Evolutionary conservation across 345 rosid genomes (phyloP).

Genomic region (Lepidium didymum): DNA sequence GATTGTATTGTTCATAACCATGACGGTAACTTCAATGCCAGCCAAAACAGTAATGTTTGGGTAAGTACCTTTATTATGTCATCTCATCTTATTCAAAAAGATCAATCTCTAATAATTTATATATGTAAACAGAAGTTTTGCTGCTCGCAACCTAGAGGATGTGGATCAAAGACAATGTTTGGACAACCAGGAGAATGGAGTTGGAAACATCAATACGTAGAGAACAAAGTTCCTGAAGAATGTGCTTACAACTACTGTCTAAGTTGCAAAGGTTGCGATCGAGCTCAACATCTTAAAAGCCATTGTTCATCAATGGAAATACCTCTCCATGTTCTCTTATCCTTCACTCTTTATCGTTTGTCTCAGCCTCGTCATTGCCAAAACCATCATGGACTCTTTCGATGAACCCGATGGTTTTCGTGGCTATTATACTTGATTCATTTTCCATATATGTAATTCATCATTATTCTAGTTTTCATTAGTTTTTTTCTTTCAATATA

Average conservation of each 20-base stretch:
- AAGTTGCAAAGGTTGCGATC: conserved; percentile 19
- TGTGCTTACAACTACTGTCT: conserved; percentile 22
- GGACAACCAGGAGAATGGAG: conserved; percentile 23
- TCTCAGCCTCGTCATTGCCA: conserved; percentile 13
- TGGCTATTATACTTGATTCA: conserved; percentile 10
- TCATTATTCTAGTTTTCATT: not conserved
- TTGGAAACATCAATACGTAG: conserved; percentile 23
- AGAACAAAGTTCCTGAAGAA: conserved; percentile 11
- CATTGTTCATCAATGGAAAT: conserved; percentile 26
- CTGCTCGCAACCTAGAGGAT: conserved; percentile 22
- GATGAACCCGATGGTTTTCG: conserved; percentile 13
- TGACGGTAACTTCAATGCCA: conserved; percentile 22
- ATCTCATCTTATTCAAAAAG: not conserved
- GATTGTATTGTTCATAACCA: conserved; percentile 15
- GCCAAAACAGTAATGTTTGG: conserved; percentile 30
- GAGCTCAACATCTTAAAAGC: conserved; percentile 26
- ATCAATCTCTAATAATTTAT: not conserved
- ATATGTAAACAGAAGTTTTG: conserved; percentile 16
- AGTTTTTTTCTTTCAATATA: not conserved
- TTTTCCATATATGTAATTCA: not conserved
- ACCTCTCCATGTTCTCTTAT: conserved; percentile 19
- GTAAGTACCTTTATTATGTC: not conserved
- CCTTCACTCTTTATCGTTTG: conserved; percentile 5
- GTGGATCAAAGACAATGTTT: conserved; percentile 16
- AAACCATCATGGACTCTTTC: not conserved